Conservation (phyloP, 2,329 filamentous ascomycete genomes). For the Pleoardoris graminearum region DNA sequence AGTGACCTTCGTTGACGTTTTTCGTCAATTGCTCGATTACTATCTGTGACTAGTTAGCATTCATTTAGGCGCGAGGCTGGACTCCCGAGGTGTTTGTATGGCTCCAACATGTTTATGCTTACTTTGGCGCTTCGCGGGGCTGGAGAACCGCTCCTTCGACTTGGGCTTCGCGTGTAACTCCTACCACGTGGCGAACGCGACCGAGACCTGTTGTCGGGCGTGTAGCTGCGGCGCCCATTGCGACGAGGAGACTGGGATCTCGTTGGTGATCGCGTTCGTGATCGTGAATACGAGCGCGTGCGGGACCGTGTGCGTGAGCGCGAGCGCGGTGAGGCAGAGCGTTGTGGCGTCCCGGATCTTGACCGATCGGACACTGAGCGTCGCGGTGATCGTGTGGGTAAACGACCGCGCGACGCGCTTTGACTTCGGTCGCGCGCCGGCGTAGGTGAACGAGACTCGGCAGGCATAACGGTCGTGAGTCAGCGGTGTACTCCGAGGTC, state of each 20-base stretch:
- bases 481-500: not conserved
- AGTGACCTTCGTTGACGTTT: conserved; percentile 85
- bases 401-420: conserved; percentile 49
- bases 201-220: conserved; percentile 30
- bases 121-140: conserved; percentile 47
- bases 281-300: conserved; percentile 40
- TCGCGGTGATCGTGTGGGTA: conserved; percentile 36
- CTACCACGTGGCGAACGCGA: conserved; percentile 32
- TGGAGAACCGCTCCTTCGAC: conserved; percentile 38
- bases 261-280: conserved; percentile 16
- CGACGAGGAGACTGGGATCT: conserved; percentile 34
- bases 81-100: not conserved
- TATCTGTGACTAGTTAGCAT: conserved; percentile 61
- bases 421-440: conserved; percentile 27
- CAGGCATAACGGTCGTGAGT: conserved; percentile 13
- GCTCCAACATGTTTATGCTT: conserved; percentile 5
- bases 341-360: conserved; percentile 37
- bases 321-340: conserved; percentile 46
- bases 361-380: conserved; percentile 30
- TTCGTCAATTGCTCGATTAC: conserved; percentile 95
- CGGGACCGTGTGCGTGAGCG: conserved; percentile 41
- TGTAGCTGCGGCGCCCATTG: conserved; percentile 43
- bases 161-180: conserved; percentile 42
- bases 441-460: conserved; percentile 29
- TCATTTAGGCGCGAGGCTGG: conserved; percentile 6